phyloP scores from a whole-genome alignment of 805 yeast species.

The Kuraishia ogatae region DNA sequence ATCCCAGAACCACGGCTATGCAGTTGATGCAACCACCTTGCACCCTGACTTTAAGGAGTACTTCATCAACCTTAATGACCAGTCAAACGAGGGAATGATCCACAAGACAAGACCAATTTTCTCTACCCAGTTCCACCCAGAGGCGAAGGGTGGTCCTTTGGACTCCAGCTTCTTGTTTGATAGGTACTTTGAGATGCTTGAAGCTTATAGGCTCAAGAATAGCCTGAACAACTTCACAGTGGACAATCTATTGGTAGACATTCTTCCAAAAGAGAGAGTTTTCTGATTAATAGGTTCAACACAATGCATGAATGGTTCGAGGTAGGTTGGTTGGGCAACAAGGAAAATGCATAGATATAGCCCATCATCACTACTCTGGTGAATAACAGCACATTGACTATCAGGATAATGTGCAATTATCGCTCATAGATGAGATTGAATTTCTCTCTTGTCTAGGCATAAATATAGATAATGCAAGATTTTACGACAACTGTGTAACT shows the following conservation, averaged over 20 bases:
- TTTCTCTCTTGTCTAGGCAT: background rate
- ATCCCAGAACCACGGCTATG: constrained; percentile 98
- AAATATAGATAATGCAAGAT: background rate
- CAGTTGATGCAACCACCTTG: constrained; percentile 78
- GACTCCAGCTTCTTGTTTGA: constrained; percentile 90
- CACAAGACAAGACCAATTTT: constrained; percentile 83
- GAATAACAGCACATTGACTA: background rate
- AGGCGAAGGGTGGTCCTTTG: constrained; percentile 97
- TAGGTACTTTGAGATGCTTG: constrained; percentile 70
- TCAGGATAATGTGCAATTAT: background rate
- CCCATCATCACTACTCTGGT: background rate
- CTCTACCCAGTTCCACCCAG: constrained; percentile 98
- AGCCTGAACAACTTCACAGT: constrained; percentile 27
- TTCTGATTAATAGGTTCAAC: constrained; percentile 16
- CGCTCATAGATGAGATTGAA: background rate
- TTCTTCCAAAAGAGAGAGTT: constrained; percentile 60
- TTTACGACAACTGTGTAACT: background rate
- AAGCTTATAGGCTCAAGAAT: constrained; percentile 38
- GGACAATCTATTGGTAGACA: constrained; percentile 46
- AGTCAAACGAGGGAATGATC: constrained; percentile 96
- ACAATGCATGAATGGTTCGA: background rate
- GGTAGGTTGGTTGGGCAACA: background rate
- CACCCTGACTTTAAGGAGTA: constrained; percentile 75
- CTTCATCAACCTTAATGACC: constrained; percentile 89
- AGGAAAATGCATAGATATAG: background rate